Evolutionary conservation across 768 basidiomycete species (phyloP).

Genomic region (Tulasnella sp.): DNA sequence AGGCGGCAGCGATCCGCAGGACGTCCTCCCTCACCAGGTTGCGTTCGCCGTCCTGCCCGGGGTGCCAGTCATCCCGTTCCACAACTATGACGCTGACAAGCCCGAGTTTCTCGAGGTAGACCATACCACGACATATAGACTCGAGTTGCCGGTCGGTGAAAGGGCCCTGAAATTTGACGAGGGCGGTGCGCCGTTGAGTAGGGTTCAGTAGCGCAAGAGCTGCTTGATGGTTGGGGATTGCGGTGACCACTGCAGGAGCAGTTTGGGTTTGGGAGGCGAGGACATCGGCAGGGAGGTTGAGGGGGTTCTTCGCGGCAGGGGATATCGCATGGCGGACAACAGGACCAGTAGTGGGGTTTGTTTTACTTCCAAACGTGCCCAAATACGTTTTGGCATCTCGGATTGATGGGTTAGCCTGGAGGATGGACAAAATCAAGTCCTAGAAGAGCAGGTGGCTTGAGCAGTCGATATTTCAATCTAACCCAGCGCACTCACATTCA

Average conservation of each 20-base stretch:
- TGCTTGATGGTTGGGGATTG: slow-evolving; percentile 38
- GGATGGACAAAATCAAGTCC: slow-evolving; percentile 94
- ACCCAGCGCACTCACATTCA: background rate
- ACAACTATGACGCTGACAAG: slow-evolving; percentile 91
- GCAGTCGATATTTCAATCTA: background rate
- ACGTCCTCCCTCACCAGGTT: slow-evolving; percentile 65
- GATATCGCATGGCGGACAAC: slow-evolving; percentile 20
- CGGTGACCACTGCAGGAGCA: slow-evolving; percentile 29
- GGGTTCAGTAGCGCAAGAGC: slow-evolving; percentile 69
- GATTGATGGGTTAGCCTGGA: slow-evolving; percentile 82
- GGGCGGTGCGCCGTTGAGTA: slow-evolving; percentile 69
- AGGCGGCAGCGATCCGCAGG: slow-evolving; percentile 66
- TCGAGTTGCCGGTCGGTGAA: slow-evolving; percentile 88
- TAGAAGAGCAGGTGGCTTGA: slow-evolving; percentile 25
- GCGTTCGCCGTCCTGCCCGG: slow-evolving; percentile 53
- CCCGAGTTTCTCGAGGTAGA: slow-evolving; percentile 91
- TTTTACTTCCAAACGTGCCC: slow-evolving; percentile 54
- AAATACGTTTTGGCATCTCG: slow-evolving; percentile 86
- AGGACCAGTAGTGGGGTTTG: slow-evolving; percentile 2
- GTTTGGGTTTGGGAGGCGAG: slow-evolving; percentile 26
- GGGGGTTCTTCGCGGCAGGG: slow-evolving; percentile 24
- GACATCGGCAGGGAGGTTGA: slow-evolving; percentile 23
- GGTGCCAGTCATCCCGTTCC: slow-evolving; percentile 65
- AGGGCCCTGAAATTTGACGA: slow-evolving; percentile 94
- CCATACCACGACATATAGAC: slow-evolving; percentile 84